Evolutionary conservation across 2,329 filamentous ascomycete species (phyloP).

Genomic region (Rasamsonia emersonii): DNA sequence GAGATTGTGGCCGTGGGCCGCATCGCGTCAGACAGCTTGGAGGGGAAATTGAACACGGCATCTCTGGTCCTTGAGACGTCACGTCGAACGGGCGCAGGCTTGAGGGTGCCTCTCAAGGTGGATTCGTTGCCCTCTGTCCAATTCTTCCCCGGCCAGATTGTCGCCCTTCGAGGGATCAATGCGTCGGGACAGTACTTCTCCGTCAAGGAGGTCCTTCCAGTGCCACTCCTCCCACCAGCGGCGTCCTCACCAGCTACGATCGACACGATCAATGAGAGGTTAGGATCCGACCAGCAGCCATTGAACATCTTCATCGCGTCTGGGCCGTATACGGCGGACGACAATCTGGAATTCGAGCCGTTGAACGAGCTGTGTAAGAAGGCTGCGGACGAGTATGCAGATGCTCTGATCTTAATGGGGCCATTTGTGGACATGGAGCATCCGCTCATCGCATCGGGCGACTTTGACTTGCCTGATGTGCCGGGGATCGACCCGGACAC

Average conservation of each 20-base stretch:
- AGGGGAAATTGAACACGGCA: conserved; percentile 76
- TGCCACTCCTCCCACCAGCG: conserved; percentile 66
- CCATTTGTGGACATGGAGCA: conserved; percentile 92
- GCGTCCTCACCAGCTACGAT: conserved; percentile 61
- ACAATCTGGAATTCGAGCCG: conserved; percentile 84
- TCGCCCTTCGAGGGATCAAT: conserved; percentile 79
- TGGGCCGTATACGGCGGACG: conserved; percentile 86
- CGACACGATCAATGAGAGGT: conserved; percentile 58
- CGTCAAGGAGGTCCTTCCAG: conserved; percentile 64
- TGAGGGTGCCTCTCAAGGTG: conserved; percentile 72
- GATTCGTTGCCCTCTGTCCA: conserved; percentile 61
- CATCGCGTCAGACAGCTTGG: conserved; percentile 76
- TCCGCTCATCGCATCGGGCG: conserved; percentile 70
- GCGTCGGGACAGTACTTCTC: conserved; percentile 75
- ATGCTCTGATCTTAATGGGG: conserved; percentile 70
- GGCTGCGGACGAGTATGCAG: conserved; percentile 65
- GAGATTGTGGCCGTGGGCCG: conserved; percentile 86
- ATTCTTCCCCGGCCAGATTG: conserved; percentile 92
- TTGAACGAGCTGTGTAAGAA: conserved; percentile 71
- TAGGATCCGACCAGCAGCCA: conserved; percentile 59
- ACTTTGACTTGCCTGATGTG: conserved; percentile 66
- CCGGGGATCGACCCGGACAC: conserved; percentile 63
- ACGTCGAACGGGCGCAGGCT: conserved; percentile 69
- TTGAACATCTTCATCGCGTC: conserved; percentile 69
- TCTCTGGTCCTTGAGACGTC: conserved; percentile 86